These are phyloP conservation scores for Acacia confusa DNA, from an alignment of 306 rosid species.

Conservation along the genomic window DNA sequence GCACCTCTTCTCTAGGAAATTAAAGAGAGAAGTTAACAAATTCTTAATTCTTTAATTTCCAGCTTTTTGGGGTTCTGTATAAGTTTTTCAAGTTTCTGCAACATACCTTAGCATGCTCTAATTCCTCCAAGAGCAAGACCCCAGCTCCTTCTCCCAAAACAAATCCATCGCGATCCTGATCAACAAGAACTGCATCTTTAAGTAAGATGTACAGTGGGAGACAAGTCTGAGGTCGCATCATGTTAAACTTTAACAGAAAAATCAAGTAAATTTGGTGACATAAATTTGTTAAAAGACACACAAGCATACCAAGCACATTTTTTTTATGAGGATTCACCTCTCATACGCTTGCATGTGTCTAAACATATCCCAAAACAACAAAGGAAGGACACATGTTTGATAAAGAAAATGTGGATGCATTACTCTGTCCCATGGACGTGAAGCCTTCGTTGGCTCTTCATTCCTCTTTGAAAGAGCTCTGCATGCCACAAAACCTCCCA, in stretches of 20 bases:
- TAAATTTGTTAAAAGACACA: not conserved
- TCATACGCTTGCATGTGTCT: not conserved
- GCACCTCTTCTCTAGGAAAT: conserved; percentile 57
- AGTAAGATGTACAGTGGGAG: not conserved
- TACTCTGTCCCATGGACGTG: conserved; percentile 80
- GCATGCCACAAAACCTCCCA: conserved; percentile 76
- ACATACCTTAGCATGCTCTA: conserved; percentile 69
- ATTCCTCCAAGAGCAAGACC: conserved; percentile 64
- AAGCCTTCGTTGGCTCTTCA: conserved; percentile 65
- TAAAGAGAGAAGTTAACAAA: not conserved
- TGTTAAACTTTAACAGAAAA: not conserved
- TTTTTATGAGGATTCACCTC: not conserved
- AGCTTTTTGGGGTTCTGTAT: not conserved
- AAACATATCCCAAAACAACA: not conserved
- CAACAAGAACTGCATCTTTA: not conserved
- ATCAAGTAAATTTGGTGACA: not conserved
- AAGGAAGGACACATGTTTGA: not conserved
- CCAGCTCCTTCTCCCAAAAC: conserved; percentile 85
- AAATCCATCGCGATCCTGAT: conserved; percentile 76
- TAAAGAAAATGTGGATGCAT: conserved; percentile 19
- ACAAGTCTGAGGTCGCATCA: not conserved
- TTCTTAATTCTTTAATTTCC: not conserved
- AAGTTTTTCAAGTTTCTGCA: not conserved
- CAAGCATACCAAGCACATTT: not conserved
- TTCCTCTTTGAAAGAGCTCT: conserved; percentile 68